phyloP scores from a whole-genome alignment of 2,329 filamentous ascomycete species.

The Colletotrichum chrysophilum region DNA sequence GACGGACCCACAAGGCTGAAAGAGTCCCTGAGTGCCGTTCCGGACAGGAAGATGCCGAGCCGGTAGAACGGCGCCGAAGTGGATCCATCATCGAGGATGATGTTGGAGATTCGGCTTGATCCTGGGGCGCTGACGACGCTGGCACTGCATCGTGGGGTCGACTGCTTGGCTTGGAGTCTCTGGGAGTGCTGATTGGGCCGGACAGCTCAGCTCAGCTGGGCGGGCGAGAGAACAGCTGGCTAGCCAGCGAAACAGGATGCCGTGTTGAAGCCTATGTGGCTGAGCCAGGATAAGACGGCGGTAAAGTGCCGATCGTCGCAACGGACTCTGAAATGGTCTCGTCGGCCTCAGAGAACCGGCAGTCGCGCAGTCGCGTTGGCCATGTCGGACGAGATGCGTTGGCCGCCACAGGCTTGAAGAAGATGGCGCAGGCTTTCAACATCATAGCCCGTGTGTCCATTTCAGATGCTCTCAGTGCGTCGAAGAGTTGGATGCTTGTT shows the following conservation, averaged over 20 bases:
- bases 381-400: not conserved
- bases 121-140: not conserved
- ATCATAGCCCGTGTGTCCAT: not conserved
- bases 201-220: not conserved
- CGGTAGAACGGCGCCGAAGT: conserved; percentile 9
- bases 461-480: not conserved
- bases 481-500: not conserved
- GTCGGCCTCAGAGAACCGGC: not conserved
- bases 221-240: not conserved
- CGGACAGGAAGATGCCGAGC: conserved; percentile 5
- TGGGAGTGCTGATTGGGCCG: not conserved
- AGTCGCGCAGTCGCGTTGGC: not conserved
- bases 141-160: not conserved
- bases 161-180: not conserved
- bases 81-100: not conserved
- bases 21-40: not conserved
- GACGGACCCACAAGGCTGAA: conserved; percentile 20
- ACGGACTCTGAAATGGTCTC: not conserved
- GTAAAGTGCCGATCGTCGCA: not conserved
- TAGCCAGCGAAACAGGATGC: not conserved
- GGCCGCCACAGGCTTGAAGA: not conserved
- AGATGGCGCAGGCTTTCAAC: not conserved
- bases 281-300: not conserved
- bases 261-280: not conserved
- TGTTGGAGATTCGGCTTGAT: not conserved